Conservation (phyloP, 2,329 filamentous ascomycete species). For the Aspergillus versicolor region DNA sequence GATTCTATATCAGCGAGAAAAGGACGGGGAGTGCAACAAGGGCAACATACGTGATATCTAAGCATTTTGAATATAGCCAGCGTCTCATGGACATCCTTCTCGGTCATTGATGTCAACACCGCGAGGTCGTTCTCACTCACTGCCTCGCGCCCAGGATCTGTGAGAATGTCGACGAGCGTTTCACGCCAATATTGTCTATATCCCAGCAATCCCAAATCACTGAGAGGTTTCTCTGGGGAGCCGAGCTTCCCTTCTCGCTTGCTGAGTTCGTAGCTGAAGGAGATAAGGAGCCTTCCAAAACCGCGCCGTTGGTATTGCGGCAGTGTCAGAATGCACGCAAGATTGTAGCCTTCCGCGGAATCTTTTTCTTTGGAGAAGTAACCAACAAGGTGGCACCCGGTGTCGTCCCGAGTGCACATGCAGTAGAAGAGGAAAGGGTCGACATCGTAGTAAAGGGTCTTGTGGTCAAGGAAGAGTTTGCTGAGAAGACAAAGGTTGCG, state of each 20-base stretch:
- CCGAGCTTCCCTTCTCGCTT: constrained; percentile 94
- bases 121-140: constrained; percentile 87
- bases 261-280: constrained; percentile 95
- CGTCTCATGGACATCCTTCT: constrained; percentile 92
- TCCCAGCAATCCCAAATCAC: constrained; percentile 86
- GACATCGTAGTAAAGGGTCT: constrained; percentile 97
- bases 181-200: constrained; percentile 99
- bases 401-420: constrained; percentile 88
- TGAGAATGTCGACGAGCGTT: constrained; percentile 82
- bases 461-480: constrained; percentile 97
- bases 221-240: constrained; percentile 93
- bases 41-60: constrained; percentile 67
- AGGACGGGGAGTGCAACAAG: neutral
- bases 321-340: constrained; percentile 94
- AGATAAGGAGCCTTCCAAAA: constrained; percentile 88
- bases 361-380: constrained; percentile 99
- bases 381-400: constrained; percentile 95
- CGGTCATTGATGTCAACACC: constrained; percentile 84
- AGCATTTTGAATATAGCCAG: constrained; percentile 93
- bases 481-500: constrained; percentile 95
- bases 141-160: constrained; percentile 63
- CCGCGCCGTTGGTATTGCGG: constrained; percentile 96
- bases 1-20: neutral
- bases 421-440: constrained; percentile 98
- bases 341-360: constrained; percentile 93